Conservation (phyloP, 75 land plant genomes). For the Azolla pinnata region DNA sequence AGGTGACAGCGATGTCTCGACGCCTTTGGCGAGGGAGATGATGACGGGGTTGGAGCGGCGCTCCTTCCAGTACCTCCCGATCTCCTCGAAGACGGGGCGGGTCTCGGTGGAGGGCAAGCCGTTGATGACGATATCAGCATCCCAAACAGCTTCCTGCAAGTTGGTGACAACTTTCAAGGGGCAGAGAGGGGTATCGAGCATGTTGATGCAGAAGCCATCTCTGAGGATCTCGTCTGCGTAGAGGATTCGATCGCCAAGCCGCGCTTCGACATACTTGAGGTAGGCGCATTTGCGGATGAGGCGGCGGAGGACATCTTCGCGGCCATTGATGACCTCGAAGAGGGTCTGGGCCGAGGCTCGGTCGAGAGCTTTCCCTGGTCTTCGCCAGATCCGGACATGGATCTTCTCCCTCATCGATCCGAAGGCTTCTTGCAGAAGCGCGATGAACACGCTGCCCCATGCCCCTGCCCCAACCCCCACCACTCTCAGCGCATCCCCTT, state of each 20-base stretch:
- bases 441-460: slow-evolving; percentile 94
- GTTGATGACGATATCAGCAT: slow-evolving; percentile 84
- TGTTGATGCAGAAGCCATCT: slow-evolving; percentile 88
- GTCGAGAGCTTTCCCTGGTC: slow-evolving; percentile 65
- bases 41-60: slow-evolving; percentile 61
- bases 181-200: slow-evolving; percentile 88
- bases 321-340: slow-evolving; percentile 82
- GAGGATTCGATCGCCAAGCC: slow-evolving; percentile 68
- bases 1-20: slow-evolving; percentile 70
- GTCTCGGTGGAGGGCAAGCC: slow-evolving; percentile 91
- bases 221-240: slow-evolving; percentile 81
- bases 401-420: slow-evolving; percentile 58
- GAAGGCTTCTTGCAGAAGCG: slow-evolving; percentile 71
- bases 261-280: slow-evolving; percentile 79
- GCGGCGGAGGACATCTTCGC: slow-evolving; percentile 81
- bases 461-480: slow-evolving; percentile 91
- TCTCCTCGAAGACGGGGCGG: slow-evolving; percentile 56
- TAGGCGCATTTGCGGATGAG: slow-evolving; percentile 81
- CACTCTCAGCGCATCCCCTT: slow-evolving; percentile 57
- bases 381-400: slow-evolving; percentile 67
- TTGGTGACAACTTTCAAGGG: slow-evolving; percentile 89
- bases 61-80: slow-evolving; percentile 75
- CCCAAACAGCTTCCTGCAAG: slow-evolving; percentile 94
- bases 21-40: slow-evolving; percentile 79
- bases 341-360: slow-evolving; percentile 60